Conservation (phyloP, 495 filamentous ascomycete genomes). For the Cudoniella acicularis region DNA sequence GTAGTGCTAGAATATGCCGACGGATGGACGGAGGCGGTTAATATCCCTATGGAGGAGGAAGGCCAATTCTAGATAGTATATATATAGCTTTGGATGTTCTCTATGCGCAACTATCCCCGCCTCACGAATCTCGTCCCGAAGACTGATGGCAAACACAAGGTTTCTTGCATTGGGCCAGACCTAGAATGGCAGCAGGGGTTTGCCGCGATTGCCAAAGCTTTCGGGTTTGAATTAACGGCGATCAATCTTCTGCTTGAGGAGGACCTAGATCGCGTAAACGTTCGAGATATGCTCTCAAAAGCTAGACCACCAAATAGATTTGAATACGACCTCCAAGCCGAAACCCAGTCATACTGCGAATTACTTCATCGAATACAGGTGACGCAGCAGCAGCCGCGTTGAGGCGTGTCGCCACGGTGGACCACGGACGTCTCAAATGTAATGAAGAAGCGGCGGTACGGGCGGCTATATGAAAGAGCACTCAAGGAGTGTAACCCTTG, state of each 20-base stretch:
- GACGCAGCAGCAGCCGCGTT: conserved; percentile 1
- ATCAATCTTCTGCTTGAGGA: conserved; percentile 12
- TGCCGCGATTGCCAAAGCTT: conserved; percentile 5
- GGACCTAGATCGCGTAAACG: conserved; percentile 3
- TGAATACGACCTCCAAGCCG: conserved; percentile 8
- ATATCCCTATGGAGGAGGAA: conserved; percentile 6
- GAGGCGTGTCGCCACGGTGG: background rate
- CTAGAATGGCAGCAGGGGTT: conserved; percentile 7
- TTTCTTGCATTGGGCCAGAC: conserved; percentile 8
- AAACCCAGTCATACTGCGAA: conserved; percentile 5
- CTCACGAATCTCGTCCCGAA: conserved; percentile 15
- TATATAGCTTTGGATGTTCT: conserved; percentile 9
- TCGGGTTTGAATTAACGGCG: conserved; percentile 6
- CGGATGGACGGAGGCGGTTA: background rate
- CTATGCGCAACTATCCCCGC: conserved; percentile 9
- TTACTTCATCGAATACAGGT: conserved; percentile 8
- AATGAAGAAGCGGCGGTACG: conserved; percentile 6
- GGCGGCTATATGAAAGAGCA: conserved; percentile 5
- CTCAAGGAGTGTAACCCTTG: conserved; percentile 11
- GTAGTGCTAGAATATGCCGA: conserved; percentile 13
- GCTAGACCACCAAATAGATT: conserved; percentile 7
- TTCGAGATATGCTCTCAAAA: conserved; percentile 9
- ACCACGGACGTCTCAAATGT: conserved; percentile 6
- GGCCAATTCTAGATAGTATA: conserved; percentile 11
- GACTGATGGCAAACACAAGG: conserved; percentile 13